Percentiles rank a stretch among this genome's conserved stretches.
These are phyloP conservation scores for Trichoderma guizhouense DNA, from an alignment of 2,329 filamentous ascomycete genomes.

Conservation along the genomic window DNA sequence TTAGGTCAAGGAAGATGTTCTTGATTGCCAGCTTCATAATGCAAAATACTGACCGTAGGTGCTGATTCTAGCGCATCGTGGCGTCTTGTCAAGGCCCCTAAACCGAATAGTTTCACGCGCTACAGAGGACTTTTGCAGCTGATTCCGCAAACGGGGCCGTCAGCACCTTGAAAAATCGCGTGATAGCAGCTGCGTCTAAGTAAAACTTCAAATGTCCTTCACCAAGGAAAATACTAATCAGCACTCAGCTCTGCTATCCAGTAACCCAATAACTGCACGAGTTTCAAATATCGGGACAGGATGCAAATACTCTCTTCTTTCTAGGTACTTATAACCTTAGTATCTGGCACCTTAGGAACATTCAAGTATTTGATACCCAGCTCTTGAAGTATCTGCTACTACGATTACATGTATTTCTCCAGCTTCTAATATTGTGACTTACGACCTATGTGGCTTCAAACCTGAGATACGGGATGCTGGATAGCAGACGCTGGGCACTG, in stretches of 20 bases:
- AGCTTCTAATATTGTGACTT: too few species aligned
- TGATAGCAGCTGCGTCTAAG: background rate
- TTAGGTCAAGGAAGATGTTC: background rate
- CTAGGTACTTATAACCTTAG: too few species aligned
- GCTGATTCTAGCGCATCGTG: background rate
- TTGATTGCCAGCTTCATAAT: background rate
- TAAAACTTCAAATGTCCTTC: background rate
- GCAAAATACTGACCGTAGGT: background rate
- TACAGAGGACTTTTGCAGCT: background rate
- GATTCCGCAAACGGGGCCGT: background rate
- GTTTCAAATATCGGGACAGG: too few species aligned
- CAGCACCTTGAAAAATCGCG: background rate
- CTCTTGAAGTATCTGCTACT: too few species aligned
- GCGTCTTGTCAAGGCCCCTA: background rate
- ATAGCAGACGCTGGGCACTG: too few species aligned
- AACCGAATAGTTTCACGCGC: background rate
- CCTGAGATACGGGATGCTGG: too few species aligned
- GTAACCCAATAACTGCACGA: too few species aligned
- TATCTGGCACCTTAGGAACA: too few species aligned
- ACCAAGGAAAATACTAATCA: background rate
- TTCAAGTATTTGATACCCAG: too few species aligned
- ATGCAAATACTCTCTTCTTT: too few species aligned
- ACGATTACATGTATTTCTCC: too few species aligned
- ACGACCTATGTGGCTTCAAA: too few species aligned
- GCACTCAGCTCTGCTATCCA: background rate